Percentiles rank a stretch among this genome's conserved stretches.
phyloP scores from a whole-genome alignment of 1,284 basidiomycete species.

The Trametes polyzona region DNA sequence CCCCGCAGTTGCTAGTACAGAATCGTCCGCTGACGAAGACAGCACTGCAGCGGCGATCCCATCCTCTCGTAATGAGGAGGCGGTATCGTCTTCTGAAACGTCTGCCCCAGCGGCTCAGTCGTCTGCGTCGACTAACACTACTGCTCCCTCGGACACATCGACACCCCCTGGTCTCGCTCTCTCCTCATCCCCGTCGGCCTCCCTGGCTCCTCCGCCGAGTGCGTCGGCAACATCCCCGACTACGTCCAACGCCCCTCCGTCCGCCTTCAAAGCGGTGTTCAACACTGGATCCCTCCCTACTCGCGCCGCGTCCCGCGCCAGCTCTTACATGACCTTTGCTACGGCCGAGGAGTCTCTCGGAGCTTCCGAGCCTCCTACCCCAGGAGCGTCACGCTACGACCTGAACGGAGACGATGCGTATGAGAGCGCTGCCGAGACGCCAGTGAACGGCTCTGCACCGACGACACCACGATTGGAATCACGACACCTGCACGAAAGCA shows the following conservation, averaged over 20 bases:
- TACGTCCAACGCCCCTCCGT: slow-evolving; percentile 27
- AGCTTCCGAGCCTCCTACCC: slow-evolving; percentile 20
- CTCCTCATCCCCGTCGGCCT: not conserved
- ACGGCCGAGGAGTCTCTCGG: slow-evolving; percentile 36
- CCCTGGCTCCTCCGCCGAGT: not conserved
- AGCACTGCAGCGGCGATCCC: not conserved
- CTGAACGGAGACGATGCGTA: slow-evolving; percentile 16
- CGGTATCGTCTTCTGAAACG: not conserved
- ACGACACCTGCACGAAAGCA: slow-evolving; percentile 29
- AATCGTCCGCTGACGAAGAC: too few relatives aligned
- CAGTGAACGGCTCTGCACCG: slow-evolving; percentile 19
- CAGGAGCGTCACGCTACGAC: slow-evolving; percentile 15
- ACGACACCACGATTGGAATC: slow-evolving; percentile 26
- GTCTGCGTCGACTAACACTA: not conserved
- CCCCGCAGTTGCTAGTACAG: not conserved
- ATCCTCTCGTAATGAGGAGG: not conserved
- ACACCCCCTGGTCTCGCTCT: not conserved
- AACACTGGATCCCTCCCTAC: slow-evolving; percentile 16
- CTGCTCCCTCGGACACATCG: not conserved
- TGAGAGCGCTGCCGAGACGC: slow-evolving; percentile 21
- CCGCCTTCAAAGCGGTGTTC: slow-evolving; percentile 38
- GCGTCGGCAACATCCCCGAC: slow-evolving; percentile 3
- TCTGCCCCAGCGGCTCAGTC: not conserved
- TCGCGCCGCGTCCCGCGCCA: slow-evolving; percentile 36
- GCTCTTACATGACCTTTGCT: slow-evolving; percentile 36